Evolutionary conservation across 495 filamentous ascomycete species (phyloP).

Genomic region (Podospora comata): DNA sequence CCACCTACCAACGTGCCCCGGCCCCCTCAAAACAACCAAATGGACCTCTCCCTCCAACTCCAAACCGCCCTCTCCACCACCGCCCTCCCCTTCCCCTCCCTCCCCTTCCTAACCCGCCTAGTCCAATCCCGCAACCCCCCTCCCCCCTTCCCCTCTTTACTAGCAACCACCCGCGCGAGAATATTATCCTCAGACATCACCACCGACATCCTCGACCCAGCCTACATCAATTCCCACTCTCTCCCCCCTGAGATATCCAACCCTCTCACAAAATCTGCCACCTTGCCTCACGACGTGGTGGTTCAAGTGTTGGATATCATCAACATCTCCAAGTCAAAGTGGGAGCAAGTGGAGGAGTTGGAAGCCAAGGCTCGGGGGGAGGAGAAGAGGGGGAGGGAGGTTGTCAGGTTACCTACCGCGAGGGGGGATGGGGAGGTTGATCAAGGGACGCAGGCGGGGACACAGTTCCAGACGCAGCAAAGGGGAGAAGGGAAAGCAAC

Average conservation of each 20-base stretch:
- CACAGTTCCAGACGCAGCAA: not conserved
- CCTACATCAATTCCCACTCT: conserved; percentile 41
- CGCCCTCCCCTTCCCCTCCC: conserved; percentile 38
- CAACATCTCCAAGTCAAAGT: conserved; percentile 71
- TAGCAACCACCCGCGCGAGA: conserved; percentile 77
- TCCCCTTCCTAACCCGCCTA: conserved; percentile 35
- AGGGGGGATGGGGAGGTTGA: conserved; percentile 27
- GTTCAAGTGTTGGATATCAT: conserved; percentile 84
- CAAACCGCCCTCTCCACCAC: conserved; percentile 34
- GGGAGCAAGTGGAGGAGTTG: conserved; percentile 82
- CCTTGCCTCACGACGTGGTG: conserved; percentile 56
- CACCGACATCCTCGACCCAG: conserved; percentile 45
- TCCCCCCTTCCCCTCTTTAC: conserved; percentile 66
- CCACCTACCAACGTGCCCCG: no score
- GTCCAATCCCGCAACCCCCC: conserved; percentile 41
- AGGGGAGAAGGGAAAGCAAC: conserved; percentile 49
- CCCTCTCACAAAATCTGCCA: conserved; percentile 27
- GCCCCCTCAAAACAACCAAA: conserved; percentile 5
- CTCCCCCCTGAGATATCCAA: conserved; percentile 59
- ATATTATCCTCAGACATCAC: conserved; percentile 75
- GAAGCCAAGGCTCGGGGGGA: conserved; percentile 84
- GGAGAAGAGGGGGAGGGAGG: conserved; percentile 72
- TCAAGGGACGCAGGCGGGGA: not conserved
- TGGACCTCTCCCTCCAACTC: conserved; percentile 37
- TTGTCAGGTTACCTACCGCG: conserved; percentile 65